Percentiles rank a stretch among this genome's conserved stretches.
Conservation (phyloP, 1,139 yeast genomes). For the Tardiomyces blankii region DNA sequence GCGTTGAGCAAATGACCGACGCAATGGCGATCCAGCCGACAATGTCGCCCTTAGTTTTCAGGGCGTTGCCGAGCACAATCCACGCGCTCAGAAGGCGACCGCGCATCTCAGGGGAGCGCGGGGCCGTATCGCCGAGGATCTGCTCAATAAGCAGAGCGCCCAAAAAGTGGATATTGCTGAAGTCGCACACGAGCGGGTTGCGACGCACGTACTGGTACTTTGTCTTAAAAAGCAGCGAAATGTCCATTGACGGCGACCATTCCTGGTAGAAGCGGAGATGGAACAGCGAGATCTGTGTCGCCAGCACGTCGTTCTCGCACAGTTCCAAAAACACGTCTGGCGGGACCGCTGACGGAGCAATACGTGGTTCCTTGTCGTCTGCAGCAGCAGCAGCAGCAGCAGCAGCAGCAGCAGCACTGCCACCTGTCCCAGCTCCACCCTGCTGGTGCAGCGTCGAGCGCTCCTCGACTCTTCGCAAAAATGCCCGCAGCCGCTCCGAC, state of each 20-base stretch:
- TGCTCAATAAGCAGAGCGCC: conserved; percentile 66
- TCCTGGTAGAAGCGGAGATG: conserved; percentile 27
- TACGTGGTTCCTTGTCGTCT: conserved; percentile 4
- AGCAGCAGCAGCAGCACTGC: conserved; percentile 1
- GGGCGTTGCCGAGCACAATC: conserved; percentile 72
- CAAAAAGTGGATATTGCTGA: conserved; percentile 64
- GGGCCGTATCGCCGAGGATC: conserved; percentile 40
- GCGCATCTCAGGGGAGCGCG: conserved; percentile 30
- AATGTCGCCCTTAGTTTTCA: conserved; percentile 83
- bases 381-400: conserved; percentile 1
- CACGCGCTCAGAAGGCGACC: conserved; percentile 69
- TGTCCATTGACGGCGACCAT: conserved; percentile 71
- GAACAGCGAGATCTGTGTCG: conserved; percentile 27
- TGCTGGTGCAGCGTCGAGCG: conserved; percentile 3
- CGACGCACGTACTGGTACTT: conserved; percentile 32
- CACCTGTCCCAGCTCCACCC: conserved; percentile 3
- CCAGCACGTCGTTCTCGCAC: conserved; percentile 19
- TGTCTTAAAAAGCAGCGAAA: conserved; percentile 41
- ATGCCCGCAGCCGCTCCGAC: conserved; percentile 15
- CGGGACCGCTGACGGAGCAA: conserved; percentile 11
- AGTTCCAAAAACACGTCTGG: conserved; percentile 25
- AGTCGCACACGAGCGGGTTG: conserved; percentile 58
- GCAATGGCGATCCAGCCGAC: conserved; percentile 93
- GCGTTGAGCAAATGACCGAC: conserved; percentile 70
- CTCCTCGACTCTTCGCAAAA: conserved; percentile 14